Evolutionary conservation across 306 rosid species (phyloP).

Genomic region (barrel medic (Medicago truncatula)): DNA sequence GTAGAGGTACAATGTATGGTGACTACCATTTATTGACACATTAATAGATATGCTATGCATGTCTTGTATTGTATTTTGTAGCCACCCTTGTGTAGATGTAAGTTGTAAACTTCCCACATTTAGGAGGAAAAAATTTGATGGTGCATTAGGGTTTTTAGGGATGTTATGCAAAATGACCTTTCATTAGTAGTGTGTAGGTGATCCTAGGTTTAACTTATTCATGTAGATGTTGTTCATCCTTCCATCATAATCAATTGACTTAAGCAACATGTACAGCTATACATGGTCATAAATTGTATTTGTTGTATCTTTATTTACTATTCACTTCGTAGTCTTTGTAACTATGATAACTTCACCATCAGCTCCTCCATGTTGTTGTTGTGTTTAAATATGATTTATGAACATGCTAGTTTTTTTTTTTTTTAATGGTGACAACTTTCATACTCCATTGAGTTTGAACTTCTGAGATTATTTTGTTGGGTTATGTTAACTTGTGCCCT

Average conservation of each 20-base stretch:
- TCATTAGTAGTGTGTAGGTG: conserved; percentile 54
- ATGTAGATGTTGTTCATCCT: conserved; percentile 53
- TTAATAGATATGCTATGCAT: conserved; percentile 46
- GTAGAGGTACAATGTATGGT: conserved; percentile 44
- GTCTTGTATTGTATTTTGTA: conserved; percentile 38
- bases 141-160: conserved; percentile 49
- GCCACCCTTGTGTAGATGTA: conserved; percentile 46
- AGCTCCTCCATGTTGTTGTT: conserved; percentile 14
- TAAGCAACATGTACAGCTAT: conserved; percentile 74
- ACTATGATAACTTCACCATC: conserved; percentile 22
- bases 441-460: too few species aligned
- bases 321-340: conserved; percentile 49
- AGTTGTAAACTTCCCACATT: conserved; percentile 63
- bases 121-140: conserved; percentile 41
- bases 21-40: conserved; percentile 48
- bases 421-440: neutral
- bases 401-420: neutral
- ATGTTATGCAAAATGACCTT: conserved; percentile 51
- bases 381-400: conserved; percentile 36
- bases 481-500: too few species aligned
- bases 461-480: too few species aligned
- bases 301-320: conserved; percentile 45
- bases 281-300: conserved; percentile 62
- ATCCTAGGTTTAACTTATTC: conserved; percentile 60
- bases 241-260: conserved; percentile 45